Evolutionary conservation across 2,329 filamentous ascomycete genomes (phyloP).

Genomic region (Cladosporium sp.): DNA sequence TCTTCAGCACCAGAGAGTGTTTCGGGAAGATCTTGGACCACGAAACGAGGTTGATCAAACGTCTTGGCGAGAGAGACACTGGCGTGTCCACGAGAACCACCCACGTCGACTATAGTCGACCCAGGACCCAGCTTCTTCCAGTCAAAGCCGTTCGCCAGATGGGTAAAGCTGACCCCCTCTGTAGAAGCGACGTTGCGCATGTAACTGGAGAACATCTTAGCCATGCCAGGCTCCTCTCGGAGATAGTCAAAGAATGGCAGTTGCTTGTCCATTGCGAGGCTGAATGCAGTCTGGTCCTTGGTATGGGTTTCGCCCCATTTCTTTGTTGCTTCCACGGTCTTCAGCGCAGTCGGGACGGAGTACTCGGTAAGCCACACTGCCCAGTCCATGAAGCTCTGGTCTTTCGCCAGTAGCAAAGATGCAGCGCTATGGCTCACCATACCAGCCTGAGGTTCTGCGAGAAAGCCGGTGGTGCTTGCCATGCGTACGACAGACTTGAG

Average conservation of each 20-base stretch:
- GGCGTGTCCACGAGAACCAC: not conserved
- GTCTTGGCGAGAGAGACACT: not conserved
- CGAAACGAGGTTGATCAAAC: conserved; percentile 26
- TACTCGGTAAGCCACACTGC: conserved; percentile 24
- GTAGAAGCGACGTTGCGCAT: conserved; percentile 26
- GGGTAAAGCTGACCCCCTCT: conserved; percentile 57
- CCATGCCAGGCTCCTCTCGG: conserved; percentile 23
- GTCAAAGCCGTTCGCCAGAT: conserved; percentile 58
- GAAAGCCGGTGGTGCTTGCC: not conserved
- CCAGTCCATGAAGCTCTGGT: conserved; percentile 24
- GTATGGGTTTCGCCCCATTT: conserved; percentile 26
- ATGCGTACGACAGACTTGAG: not conserved
- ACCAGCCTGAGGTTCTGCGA: not conserved
- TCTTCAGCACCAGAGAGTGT: conserved; percentile 22
- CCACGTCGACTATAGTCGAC: conserved; percentile 57
- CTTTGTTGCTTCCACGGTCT: conserved; percentile 25
- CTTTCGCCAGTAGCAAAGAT: conserved; percentile 22
- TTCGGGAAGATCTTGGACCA: conserved; percentile 48
- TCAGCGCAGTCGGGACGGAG: conserved; percentile 24
- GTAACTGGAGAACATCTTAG: conserved; percentile 25
- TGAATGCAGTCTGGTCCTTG: conserved; percentile 28
- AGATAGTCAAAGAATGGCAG: conserved; percentile 29
- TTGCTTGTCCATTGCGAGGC: conserved; percentile 23
- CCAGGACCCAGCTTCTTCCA: conserved; percentile 50
- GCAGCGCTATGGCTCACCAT: conserved; percentile 20